phyloP scores from a whole-genome alignment of 2,329 filamentous ascomycete genomes.

The Fusarium sp. region DNA sequence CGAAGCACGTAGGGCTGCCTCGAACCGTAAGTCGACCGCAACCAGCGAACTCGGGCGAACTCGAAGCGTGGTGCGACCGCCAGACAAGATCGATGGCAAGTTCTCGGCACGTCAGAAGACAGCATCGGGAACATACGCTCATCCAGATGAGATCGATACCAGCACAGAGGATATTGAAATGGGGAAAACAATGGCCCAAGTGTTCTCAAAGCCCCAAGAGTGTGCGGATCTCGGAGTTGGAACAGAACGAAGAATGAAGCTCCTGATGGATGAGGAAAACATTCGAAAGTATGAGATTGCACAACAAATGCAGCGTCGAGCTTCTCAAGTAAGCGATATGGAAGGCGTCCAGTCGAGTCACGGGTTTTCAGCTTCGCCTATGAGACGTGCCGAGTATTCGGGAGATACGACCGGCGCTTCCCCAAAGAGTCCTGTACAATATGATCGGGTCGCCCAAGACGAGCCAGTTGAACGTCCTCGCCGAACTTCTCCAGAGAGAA shows the following conservation, averaged over 20 bases:
- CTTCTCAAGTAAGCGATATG: neutral
- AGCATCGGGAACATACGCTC: slow-evolving; percentile 75
- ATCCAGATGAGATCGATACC: slow-evolving; percentile 68
- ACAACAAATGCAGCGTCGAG: slow-evolving; percentile 46
- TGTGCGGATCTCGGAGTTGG: slow-evolving; percentile 73
- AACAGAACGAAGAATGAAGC: slow-evolving; percentile 76
- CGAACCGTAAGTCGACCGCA: slow-evolving; percentile 44
- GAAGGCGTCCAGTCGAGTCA: neutral
- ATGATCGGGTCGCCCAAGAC: slow-evolving; percentile 6
- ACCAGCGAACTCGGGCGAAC: slow-evolving; percentile 57
- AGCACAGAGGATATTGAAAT: slow-evolving; percentile 48
- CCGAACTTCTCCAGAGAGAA: neutral
- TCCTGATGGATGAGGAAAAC: slow-evolving; percentile 83
- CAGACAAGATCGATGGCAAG: slow-evolving; percentile 79
- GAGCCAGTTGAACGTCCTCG: neutral
- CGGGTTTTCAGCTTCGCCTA: slow-evolving; percentile 3
- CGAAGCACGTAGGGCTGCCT: slow-evolving; percentile 58
- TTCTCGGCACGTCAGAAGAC: slow-evolving; percentile 79
- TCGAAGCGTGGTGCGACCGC: slow-evolving; percentile 75
- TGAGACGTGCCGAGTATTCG: slow-evolving; percentile 15
- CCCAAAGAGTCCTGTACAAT: neutral
- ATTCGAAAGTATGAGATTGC: slow-evolving; percentile 78
- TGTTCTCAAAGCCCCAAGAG: slow-evolving; percentile 52
- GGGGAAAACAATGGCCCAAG: neutral
- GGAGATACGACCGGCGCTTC: neutral